Conservation (phyloP, 768 basidiomycete genomes). For the Lactarius hengduanensis region DNA sequence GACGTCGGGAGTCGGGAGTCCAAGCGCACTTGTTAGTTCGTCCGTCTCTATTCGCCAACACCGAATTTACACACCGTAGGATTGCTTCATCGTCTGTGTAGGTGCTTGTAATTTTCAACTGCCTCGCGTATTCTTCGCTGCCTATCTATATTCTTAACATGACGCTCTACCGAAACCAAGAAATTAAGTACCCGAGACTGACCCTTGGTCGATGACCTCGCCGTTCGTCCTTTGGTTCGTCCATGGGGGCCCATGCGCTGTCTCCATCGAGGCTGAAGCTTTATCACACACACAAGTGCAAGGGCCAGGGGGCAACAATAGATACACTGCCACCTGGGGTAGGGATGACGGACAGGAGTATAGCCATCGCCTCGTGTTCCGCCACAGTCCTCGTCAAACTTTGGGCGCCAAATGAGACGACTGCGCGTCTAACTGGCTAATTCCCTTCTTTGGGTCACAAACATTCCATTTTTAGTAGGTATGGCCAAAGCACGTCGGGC, state of each 20-base stretch:
- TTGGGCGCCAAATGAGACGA: neutral
- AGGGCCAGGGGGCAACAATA: neutral
- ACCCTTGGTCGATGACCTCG: neutral
- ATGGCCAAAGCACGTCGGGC: neutral
- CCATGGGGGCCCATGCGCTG: neutral
- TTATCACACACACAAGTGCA: neutral
- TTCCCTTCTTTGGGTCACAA: conserved; percentile 2
- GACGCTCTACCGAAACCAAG: neutral
- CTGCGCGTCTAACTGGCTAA: neutral
- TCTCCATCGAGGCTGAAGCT: neutral
- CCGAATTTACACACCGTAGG: neutral
- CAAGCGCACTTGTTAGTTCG: neutral
- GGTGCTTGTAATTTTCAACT: neutral
- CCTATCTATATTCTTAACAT: neutral
- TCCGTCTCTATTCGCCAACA: neutral
- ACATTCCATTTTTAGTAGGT: neutral
- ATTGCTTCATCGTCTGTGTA: neutral
- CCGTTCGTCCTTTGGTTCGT: neutral
- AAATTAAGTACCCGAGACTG: neutral
- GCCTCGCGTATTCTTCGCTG: neutral
- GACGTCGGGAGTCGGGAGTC: neutral
- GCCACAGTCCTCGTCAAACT: neutral
- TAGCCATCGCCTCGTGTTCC: conserved; percentile 15
- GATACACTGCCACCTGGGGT: neutral
- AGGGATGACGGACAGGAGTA: neutral